phyloP scores from a whole-genome alignment of 2,329 filamentous ascomycete species.

The Fusarium piperis region DNA sequence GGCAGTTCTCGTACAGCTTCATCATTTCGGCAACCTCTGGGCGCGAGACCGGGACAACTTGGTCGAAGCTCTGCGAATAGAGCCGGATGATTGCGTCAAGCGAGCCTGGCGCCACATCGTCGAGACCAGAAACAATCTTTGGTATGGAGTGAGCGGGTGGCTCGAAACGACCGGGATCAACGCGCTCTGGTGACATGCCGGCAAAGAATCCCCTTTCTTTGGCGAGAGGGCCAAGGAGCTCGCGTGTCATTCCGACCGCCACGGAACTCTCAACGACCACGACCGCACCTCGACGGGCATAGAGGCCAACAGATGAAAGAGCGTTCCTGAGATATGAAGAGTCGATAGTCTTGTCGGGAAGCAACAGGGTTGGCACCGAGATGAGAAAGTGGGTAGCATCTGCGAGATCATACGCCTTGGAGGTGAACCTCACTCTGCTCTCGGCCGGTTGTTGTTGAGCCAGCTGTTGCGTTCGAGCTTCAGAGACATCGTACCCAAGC shows the following conservation, averaged over 20 bases:
- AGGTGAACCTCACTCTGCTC: conserved; percentile 50
- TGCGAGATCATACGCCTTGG: conserved; percentile 49
- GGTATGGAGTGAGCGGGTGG: conserved; percentile 57
- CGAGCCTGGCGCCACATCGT: conserved; percentile 56
- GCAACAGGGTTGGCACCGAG: conserved; percentile 62
- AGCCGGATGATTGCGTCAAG: conserved; percentile 54
- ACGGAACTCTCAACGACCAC: conserved; percentile 65
- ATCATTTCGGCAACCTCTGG: conserved; percentile 68
- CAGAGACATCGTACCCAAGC: conserved; percentile 60
- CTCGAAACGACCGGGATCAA: conserved; percentile 60
- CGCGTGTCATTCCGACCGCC: conserved; percentile 63
- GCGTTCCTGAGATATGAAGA: conserved; percentile 58
- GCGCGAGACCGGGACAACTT: conserved; percentile 58
- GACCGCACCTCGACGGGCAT: conserved; percentile 56
- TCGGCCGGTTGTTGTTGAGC: conserved; percentile 40
- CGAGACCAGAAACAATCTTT: conserved; percentile 63
- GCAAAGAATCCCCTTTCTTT: conserved; percentile 53
- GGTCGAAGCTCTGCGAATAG: conserved; percentile 59
- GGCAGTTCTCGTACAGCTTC: conserved; percentile 68
- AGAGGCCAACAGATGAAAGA: conserved; percentile 51
- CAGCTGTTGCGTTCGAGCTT: conserved; percentile 49
- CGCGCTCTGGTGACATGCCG: conserved; percentile 63
- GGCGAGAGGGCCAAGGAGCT: conserved; percentile 58
- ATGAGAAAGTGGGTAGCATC: conserved; percentile 63
- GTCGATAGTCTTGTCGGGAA: conserved; percentile 58